These are phyloP conservation scores for Ustilago xerochloae DNA, from an alignment of 1,284 basidiomycete species.

Conservation along the genomic window DNA sequence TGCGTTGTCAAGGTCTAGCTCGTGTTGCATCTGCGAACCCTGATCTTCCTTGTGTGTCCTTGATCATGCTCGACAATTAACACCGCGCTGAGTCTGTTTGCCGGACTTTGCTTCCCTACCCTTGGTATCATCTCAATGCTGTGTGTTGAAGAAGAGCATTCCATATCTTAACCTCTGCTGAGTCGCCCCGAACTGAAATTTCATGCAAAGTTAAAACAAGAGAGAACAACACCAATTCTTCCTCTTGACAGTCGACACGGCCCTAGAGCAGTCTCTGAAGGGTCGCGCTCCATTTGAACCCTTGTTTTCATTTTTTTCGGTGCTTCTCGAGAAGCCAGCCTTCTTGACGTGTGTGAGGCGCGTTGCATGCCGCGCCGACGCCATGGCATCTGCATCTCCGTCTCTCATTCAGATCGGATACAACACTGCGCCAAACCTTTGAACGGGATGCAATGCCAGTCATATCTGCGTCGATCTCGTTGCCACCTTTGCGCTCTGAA, in stretches of 20 bases:
- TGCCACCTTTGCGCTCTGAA: background rate
- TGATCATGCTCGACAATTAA: background rate
- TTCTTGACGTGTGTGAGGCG: background rate
- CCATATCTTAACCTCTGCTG: background rate
- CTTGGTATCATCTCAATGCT: background rate
- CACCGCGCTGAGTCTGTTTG: too few relatives aligned
- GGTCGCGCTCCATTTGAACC: background rate
- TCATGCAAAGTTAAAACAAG: background rate
- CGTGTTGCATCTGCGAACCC: background rate
- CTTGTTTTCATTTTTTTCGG: background rate
- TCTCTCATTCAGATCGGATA: background rate
- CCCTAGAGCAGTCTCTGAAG: background rate
- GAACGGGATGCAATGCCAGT: background rate
- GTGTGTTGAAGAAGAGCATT: background rate
- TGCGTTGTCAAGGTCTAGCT: background rate
- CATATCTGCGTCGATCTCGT: background rate
- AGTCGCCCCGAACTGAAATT: background rate
- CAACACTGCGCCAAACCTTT: background rate
- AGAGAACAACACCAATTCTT: background rate
- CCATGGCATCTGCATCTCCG: background rate
- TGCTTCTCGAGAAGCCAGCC: background rate
- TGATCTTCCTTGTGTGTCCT: background rate
- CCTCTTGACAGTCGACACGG: background rate
- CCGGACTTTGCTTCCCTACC: too few relatives aligned
- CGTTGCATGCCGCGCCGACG: background rate